A percentile compares a stretch with the other conserved stretches of the same genome.
These are phyloP conservation scores for Spinacia oleracea DNA, from an alignment of 179 eudicot species.

Conservation along the genomic window DNA sequence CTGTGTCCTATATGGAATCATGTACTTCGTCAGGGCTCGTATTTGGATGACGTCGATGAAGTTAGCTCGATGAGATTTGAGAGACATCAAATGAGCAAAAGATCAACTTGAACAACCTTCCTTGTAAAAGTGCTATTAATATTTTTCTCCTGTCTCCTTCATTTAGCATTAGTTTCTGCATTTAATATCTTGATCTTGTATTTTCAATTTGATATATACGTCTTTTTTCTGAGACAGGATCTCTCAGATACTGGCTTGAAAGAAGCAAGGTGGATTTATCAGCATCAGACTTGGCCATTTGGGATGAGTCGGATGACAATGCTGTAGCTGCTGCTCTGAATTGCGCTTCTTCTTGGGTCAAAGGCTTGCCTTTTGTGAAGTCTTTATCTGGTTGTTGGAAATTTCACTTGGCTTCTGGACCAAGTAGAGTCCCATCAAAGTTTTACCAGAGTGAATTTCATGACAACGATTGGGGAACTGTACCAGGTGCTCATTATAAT, in stretches of 20 bases:
- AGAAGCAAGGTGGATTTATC: conserved; percentile 70
- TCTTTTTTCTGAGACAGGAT: conserved; percentile 43
- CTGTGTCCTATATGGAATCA: not conserved
- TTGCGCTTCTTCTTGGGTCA: conserved; percentile 89
- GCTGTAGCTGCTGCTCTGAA: conserved; percentile 79
- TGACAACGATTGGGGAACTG: conserved; percentile 77
- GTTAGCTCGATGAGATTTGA: not conserved
- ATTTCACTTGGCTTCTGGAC: conserved; percentile 69
- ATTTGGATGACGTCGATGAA: not conserved
- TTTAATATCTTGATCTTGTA: not conserved
- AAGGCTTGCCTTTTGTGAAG: conserved; percentile 82
- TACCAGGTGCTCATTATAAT: conserved; percentile 60
- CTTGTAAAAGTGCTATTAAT: not conserved
- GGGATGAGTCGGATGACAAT: conserved; percentile 97
- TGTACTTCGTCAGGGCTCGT: not conserved
- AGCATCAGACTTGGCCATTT: conserved; percentile 60
- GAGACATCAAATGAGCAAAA: too few relatives aligned
- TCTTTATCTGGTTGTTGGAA: conserved; percentile 92
- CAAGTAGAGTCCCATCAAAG: conserved; percentile 50
- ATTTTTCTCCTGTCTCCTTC: not conserved
- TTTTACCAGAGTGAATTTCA: conserved; percentile 56
- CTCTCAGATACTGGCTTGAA: conserved; percentile 83
- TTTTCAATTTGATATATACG: not conserved
- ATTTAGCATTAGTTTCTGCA: not conserved
- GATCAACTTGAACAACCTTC: not conserved